Evolutionary conservation across 495 filamentous ascomycete genomes (phyloP), one percentile per base, ranked within the genome.

Genomic region (Amorphotheca resinae): DNA sequence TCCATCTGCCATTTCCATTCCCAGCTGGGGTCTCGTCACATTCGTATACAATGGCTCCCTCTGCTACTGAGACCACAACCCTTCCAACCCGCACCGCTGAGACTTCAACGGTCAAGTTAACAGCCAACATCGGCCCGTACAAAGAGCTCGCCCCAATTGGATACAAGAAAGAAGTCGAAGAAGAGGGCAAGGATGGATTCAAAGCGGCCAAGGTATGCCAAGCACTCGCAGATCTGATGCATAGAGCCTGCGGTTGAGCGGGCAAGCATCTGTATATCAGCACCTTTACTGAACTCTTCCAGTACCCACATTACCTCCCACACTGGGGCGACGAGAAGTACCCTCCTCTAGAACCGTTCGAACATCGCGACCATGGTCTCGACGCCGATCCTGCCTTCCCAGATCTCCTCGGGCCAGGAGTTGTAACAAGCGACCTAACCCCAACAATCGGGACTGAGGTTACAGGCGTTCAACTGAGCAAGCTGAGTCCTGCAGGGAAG

Each of bases 371-470:
- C 34, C 82, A 79, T 53, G 84, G 83, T 41, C 72, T 73, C 40
- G 70, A 79, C 44, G 83, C 85, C 23, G 81, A 89, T 57, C 62
- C 70, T 9, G 61, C 66, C 7, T 82, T 74, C 55, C 69, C 70
- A 5, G 78, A 87, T 33, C 76, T 93, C 2, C 69, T 91, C 12
- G 55, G 65, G 2, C 50, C 60, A 18, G 67, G 65, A 18, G 65
- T 66, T 7, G 51, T 67, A 17, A 60, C 73, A 16, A 64, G 55
- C 6, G 64, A 87, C 40, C 64, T 88, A 14, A 85, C 83, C 1
- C 77, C 82, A 2, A 76, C 72, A 38, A 85, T 81, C 50, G 86
- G 86, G 32, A 76, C 80, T 9, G 83, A 85, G 62, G 67, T 93
- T 32, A 65, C 61, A n/a, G 84, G 84, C 22, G 65, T 87, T 12